Base-by-base conservation (phyloP, 2,329 filamentous ascomycete species). In the Sordariomycetes sp. region DNA sequence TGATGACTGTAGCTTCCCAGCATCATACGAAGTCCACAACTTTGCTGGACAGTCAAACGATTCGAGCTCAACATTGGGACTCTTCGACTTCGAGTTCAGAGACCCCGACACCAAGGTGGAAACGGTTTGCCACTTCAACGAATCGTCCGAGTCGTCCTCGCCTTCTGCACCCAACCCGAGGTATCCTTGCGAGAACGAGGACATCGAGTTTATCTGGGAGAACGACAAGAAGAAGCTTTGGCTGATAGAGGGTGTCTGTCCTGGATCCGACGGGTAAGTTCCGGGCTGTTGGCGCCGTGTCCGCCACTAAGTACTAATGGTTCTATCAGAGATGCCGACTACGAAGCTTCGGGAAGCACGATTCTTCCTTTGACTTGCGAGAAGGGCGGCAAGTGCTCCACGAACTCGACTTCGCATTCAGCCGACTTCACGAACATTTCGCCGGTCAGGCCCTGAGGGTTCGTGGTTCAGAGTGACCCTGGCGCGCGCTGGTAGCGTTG, bases 201-300 rank as follows among this genome's bases (percentile, higher is more conserved):
- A 48, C 8, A 51, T 66, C 40, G 50, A 63, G 39, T 72, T 72
- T 39, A 59, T 68, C 41, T 70, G 52, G 53, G 29, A 46, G 10
- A 29, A 44, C 16, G 33, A 42, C 5, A 26, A 41, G 5, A 41
- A 42, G 19, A 48, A 50, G 25, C 40, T 70, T 28, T 60, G 56
- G n/a, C 40, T 69, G 46, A 51, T 68, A 28, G 64, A 72, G 52
- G 52, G 53, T 19, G 53, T 61, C 11, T 72, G 68, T 45, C 53
- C 59, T 2, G 44, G 44, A 10, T 17, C 42, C 2, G 42, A 54
- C 5, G 59, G 56, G 61, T 64, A 49, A 44, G 57, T 47, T 4
- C 8, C 27, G 12, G 5, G 8, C 17, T 25, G 11, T 15, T 15
- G 23, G 24, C 14, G 19, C 31, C 11, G 10, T 30, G 11, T 5